Base-by-base conservation (phyloP, 306 rosid species). In the Cucurbita moschata region DNA sequence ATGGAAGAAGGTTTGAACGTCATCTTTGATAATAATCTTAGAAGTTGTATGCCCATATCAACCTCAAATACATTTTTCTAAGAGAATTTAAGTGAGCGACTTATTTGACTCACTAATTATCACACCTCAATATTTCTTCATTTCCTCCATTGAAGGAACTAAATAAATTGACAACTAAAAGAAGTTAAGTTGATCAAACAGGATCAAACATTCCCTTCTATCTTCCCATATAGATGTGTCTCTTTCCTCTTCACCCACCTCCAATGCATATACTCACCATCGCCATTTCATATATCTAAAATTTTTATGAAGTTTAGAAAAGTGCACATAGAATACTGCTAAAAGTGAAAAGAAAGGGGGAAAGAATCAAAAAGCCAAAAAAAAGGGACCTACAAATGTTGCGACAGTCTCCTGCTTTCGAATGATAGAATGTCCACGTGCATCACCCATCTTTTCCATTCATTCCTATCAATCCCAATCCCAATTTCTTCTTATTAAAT, bases 381-480 rank as follows among this genome's bases (percentile, higher is more conserved):
- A 70, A 80, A 79, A 86, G 77, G 75, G 80, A 89, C 95, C 92
- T 86, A 89, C 82, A 51, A 54, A 78, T 79, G 82, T 75, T 81
- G 84, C 83, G 85, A 70, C 81, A 88, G 76, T 79, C 87, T 83
- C 85, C 81, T 42, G 92, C 92, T 85, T 77, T 77, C 74, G 83
- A 83, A 85, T 83, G 83, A 84, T 77, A 46, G 71, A 63, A 79
- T 53, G 86, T 68, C 87, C 80, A 69, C 75, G 90, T 60, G 83
- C 89, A 78, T 88, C 89, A 91, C 92, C 96, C 96, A 78, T 88
- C 95, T 83, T 89, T 89, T 88, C 92, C 95, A 81, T 80, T 87
- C 88, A 76, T 73, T 83, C 97, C 98, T 87, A 90, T 86, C 87
- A 90, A 86, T 87, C 88, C 77, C 77, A 87, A 86, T 82, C 90